Conservation (phyloP, 2,329 filamentous ascomycete species). For the Kalaharituber pfeilii region DNA sequence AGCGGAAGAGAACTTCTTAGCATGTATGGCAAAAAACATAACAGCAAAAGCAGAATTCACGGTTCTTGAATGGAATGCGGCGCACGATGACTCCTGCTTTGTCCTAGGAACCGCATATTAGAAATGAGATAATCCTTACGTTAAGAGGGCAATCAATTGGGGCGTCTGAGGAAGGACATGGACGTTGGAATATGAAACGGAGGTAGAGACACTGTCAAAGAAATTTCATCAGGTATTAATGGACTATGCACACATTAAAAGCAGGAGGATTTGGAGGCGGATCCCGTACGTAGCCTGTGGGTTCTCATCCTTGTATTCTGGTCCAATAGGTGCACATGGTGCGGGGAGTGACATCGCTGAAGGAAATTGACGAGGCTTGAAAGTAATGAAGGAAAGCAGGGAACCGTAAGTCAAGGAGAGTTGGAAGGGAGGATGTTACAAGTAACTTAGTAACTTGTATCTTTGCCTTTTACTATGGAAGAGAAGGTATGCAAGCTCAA, state of each 20-base stretch:
- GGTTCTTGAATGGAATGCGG: not conserved
- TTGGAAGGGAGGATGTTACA: too few species aligned
- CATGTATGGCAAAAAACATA: slow-evolving; percentile 1
- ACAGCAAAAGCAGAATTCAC: not conserved
- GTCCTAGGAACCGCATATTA: not conserved
- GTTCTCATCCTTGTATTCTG: slow-evolving; percentile 21
- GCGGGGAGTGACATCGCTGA: not conserved
- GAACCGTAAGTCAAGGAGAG: too few species aligned
- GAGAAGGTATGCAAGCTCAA: too few species aligned
- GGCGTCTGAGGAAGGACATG: slow-evolving; percentile 82
- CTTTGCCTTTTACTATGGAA: too few species aligned
- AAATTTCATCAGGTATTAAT: slow-evolving; percentile 25
- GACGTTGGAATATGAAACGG: slow-evolving; percentile 68
- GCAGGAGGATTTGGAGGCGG: not conserved
- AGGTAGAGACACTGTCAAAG: slow-evolving; percentile 55
- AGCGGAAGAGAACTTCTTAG: slow-evolving; percentile 8
- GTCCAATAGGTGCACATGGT: slow-evolving; percentile 21
- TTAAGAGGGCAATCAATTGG: slow-evolving; percentile 89
- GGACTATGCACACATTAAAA: not conserved
- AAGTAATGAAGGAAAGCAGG: too few species aligned
- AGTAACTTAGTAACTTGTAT: too few species aligned
- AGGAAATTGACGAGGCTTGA: not conserved
- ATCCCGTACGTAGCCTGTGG: slow-evolving; percentile 20
- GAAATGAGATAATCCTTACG: slow-evolving; percentile 56
- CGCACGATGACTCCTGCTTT: not conserved